These are phyloP conservation scores for Chiua virens DNA, from an alignment of 768 basidiomycete genomes.

Conservation along the genomic window DNA sequence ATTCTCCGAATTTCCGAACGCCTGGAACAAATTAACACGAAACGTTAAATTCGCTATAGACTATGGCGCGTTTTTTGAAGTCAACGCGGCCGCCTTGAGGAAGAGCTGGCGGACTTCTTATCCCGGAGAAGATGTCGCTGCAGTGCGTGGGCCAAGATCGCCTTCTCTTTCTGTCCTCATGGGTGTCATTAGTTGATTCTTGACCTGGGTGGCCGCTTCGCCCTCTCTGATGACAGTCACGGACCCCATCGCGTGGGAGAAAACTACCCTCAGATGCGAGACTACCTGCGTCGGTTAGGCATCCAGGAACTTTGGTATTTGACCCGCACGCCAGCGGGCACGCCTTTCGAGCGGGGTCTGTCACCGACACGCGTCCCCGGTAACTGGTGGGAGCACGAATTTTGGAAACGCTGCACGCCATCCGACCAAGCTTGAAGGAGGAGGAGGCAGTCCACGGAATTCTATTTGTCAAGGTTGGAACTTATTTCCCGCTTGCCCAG, in stretches of 20 bases:
- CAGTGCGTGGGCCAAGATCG: slow-evolving; percentile 48
- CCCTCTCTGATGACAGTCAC: slow-evolving; percentile 95
- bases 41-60: slow-evolving; percentile 70
- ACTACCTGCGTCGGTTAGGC: slow-evolving; percentile 62
- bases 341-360: slow-evolving; percentile 32
- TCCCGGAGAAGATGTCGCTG: slow-evolving; percentile 74
- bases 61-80: slow-evolving; percentile 92
- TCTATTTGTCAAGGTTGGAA: slow-evolving; percentile 23
- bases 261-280: slow-evolving; percentile 68
- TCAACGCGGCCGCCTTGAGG: slow-evolving; percentile 89
- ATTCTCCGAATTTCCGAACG: slow-evolving; percentile 55
- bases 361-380: slow-evolving; percentile 46
- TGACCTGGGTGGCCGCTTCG: slow-evolving; percentile 67
- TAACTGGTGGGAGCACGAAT: slow-evolving; percentile 58
- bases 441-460: slow-evolving; percentile 4
- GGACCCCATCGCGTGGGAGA: slow-evolving; percentile 85
- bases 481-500: slow-evolving; percentile 15
- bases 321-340: slow-evolving; percentile 33
- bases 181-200: slow-evolving; percentile 59
- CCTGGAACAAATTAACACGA: slow-evolving; percentile 65
- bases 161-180: slow-evolving; percentile 11
- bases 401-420: slow-evolving; percentile 45
- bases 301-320: slow-evolving; percentile 70
- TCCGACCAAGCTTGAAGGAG: slow-evolving; percentile 14
- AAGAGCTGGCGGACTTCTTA: slow-evolving; percentile 89